Base-by-base conservation (phyloP, 768 basidiomycete species). In the Cystobasidium ongulense region DNA sequence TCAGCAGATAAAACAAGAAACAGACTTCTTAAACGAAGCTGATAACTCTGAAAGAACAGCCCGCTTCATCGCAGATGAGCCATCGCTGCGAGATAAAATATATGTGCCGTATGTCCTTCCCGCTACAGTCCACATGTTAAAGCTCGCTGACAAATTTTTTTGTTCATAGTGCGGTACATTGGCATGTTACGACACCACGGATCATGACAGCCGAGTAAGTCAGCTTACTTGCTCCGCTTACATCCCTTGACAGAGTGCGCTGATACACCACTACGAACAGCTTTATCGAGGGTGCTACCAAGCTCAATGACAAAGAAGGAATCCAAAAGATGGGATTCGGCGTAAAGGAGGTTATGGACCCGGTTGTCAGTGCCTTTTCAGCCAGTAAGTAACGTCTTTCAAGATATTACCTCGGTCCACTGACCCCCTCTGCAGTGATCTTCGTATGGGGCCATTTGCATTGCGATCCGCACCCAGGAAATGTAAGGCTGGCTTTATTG, bases 281-380 rank as follows among this genome's bases (percentile, higher is more conserved):
- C 25, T 77, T 73, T 57, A 67, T 77, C 3, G 31, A 66, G 18
- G 76, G 75, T 1, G 79, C 78, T 1, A 75, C 63, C 41, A 81
- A 81, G 41, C 64, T 84, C 25, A 84, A 82, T 35, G 83, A 84
- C 67, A 77, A 76, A 62, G 72, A 79, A 18, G 75, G 79, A 10
- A 72, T 84, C 4, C 80, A 81, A 33, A 75, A 75, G 29, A 80
- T 78, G 80, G 77, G 77, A 0, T 75, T 84, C 50, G 78, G 79
- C 15, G 73, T 81, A 11, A 78, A 81, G 41, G 81, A 82, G 38
- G 79, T 90, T 71, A 92, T 96, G 91, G 87, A 90, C 74, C 87
- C 88, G 25, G 91, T 92, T 85, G 87, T 92, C 41, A 88, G 91
- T 75, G 84, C 92, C 1, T 93, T 93, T 83, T 88, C 88, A 35